Evolutionary conservation across 331 rosid species (phyloP).

Genomic region (Prunus yedoensis): DNA sequence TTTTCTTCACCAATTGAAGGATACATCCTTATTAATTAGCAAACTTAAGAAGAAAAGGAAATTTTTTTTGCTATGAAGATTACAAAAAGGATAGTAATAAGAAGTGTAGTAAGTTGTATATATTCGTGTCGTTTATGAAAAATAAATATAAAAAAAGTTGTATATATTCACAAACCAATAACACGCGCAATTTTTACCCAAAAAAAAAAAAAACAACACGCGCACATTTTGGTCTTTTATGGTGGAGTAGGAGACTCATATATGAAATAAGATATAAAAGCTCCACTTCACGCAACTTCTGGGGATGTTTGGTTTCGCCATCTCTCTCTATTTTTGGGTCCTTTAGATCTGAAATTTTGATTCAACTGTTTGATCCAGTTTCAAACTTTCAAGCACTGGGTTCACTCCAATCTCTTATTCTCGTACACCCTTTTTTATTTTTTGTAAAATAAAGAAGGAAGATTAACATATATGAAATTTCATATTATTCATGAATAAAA

Average conservation of each 20-base stretch:
- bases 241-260: not conserved
- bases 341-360: conserved; percentile 20
- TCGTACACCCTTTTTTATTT: not conserved
- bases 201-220: too few species aligned
- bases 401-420: conserved; percentile 5
- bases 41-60: too few species aligned
- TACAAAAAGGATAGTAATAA: too few species aligned
- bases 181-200: too few species aligned
- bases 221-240: too few species aligned
- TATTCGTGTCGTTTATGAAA: too few species aligned
- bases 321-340: conserved; percentile 3
- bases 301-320: not conserved
- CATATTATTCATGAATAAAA: conserved; percentile 1
- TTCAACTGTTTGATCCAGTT: not conserved
- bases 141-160: too few species aligned
- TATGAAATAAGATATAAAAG: not conserved
- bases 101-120: too few species aligned
- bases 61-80: too few species aligned
- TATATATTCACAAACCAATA: too few species aligned
- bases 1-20: too few species aligned
- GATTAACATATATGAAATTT: not conserved
- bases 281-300: conserved; percentile 4
- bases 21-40: too few species aligned
- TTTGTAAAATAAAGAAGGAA: not conserved
- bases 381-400: not conserved